Base-by-base conservation (phyloP, 257 asterid species). In the Orobanche coerulescens region DNA sequence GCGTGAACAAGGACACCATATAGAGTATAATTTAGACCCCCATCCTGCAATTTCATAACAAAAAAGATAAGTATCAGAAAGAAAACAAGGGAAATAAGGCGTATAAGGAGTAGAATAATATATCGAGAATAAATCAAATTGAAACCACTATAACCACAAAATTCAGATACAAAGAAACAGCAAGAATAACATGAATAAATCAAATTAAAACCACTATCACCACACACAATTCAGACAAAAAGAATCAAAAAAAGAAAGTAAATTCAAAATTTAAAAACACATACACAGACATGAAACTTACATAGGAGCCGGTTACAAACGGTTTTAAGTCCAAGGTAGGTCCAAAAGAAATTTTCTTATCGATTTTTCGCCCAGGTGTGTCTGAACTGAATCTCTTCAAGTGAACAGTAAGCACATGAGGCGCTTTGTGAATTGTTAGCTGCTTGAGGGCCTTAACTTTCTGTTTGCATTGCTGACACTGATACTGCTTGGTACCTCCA, bases 1-100 rank as follows among this genome's bases (percentile, higher is more conserved):
- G 85, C 84, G 81, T 92, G 98, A 68, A 92, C 98, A 72, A 92
- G 94, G 64, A 92, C 98, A 43, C 97, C 97, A 70, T 88, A 92
- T 11, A 92, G 94, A 12, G 98, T 88, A 77, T 92, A 92, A 37
- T 82, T 84, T 58, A 86, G 77, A 75, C 83, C 85, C 49, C 91
- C 96, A 61, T 85, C 90, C 98, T 92, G 83, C 75, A 73, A 44
- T 48, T 58, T 14, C 58, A 66, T 31, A 59, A 5, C 28, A 40
- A 58, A 10, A 30, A 53, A 2, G 25, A 8, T 4, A 30, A 14
- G 16, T 19, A 20, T 36, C 33, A 30, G 54, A 25, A 43, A 19
- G 61, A 20, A 22, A 63, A 57, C n/a, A n/a, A n/a, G n/a, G n/a
- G n/a, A n/a, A n/a, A n/a, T n/a, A n/a, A n/a, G n/a, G n/a, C n/a